Evolutionary conservation across 225 moss, liverwort and hornwort species (phyloP).

Genomic region (Sphagnum tenellum): DNA sequence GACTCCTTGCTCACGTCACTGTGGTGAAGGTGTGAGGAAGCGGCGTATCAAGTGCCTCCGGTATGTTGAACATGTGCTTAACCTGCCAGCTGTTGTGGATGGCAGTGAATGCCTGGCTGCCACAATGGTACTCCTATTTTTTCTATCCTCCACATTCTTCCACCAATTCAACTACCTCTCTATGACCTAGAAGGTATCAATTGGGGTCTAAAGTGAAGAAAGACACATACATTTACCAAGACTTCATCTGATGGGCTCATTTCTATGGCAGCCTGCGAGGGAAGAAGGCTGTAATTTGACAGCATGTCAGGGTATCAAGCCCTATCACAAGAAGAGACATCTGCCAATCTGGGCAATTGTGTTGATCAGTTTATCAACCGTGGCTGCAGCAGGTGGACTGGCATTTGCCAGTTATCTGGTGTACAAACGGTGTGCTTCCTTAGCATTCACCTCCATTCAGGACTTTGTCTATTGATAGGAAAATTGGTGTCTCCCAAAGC

Average conservation of each 20-base stretch:
- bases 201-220: too few relatives aligned
- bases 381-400: conserved; percentile 29
- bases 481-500: background rate
- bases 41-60: conserved; percentile 50
- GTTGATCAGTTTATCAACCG: conserved; percentile 34
- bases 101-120: conserved; percentile 50
- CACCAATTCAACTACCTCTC: background rate
- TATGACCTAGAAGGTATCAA: too few relatives aligned
- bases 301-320: conserved; percentile 14
- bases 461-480: background rate
- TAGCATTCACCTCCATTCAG: background rate
- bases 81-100: conserved; percentile 32
- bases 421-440: conserved; percentile 43
- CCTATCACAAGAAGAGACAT: conserved; percentile 24
- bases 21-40: conserved; percentile 44
- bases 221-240: too few relatives aligned
- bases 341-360: conserved; percentile 49
- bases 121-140: conserved; percentile 26
- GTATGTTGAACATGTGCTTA: conserved; percentile 40
- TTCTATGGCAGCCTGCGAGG: conserved; percentile 15
- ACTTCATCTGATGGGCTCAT: too few relatives aligned
- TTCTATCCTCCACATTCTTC: background rate
- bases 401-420: conserved; percentile 39
- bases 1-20: conserved; percentile 57
- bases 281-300: conserved; percentile 21